phyloP scores from a whole-genome alignment of 345 rosid species.

The Toxicodendron radicans region DNA sequence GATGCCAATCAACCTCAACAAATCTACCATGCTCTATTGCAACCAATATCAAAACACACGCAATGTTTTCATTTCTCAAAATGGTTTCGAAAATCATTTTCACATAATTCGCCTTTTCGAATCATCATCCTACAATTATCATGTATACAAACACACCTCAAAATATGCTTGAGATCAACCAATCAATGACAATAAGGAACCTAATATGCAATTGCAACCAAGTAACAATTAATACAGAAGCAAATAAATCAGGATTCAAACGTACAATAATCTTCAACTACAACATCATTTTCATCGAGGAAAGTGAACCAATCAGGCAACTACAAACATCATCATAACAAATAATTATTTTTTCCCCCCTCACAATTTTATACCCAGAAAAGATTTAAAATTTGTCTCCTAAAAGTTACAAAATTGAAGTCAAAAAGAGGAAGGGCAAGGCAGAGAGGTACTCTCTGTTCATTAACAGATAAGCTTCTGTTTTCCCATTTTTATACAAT shows the following conservation, averaged over 20 bases:
- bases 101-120: background rate
- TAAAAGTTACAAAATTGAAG: background rate
- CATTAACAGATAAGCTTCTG: constrained; percentile 3
- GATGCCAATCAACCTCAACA: background rate
- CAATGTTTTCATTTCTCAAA: background rate
- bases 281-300: background rate
- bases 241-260: background rate
- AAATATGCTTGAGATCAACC: background rate
- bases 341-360: too few species aligned
- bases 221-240: background rate
- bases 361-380: background rate
- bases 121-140: background rate
- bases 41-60: background rate
- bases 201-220: background rate
- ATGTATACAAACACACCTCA: background rate
- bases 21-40: background rate
- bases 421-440: background rate
- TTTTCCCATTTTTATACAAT: constrained; percentile 12
- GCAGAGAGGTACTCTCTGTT: background rate
- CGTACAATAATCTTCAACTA: background rate
- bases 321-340: background rate
- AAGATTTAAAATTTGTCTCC: background rate
- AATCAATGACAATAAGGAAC: too few species aligned
- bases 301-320: background rate
- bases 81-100: background rate